phyloP scores from a whole-genome alignment of 495 filamentous ascomycete species.

The Penicillium roqueforti region DNA sequence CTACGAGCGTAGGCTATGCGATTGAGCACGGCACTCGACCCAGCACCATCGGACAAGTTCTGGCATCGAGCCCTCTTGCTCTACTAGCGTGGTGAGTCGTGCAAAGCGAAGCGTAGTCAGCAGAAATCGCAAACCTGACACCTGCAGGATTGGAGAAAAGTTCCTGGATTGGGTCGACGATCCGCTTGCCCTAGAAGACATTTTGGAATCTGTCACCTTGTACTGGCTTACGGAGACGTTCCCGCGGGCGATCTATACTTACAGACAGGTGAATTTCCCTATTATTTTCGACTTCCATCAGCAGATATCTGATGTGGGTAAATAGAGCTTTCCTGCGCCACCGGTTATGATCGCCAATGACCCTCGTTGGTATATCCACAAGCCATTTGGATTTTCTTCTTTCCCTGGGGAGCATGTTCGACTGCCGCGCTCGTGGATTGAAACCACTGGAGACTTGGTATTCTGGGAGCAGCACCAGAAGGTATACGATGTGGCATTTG shows the following conservation, averaged over 20 bases:
- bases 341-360: slow-evolving; percentile 17
- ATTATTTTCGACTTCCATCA: not conserved
- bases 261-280: slow-evolving; percentile 36
- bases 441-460: slow-evolving; percentile 45
- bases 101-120: not conserved
- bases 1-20: slow-evolving; percentile 49
- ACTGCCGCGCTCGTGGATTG: slow-evolving; percentile 48
- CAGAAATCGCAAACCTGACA: not conserved
- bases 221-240: slow-evolving; percentile 66
- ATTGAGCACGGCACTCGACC: slow-evolving; percentile 56
- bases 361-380: slow-evolving; percentile 40
- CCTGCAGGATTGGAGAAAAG: slow-evolving; percentile 60
- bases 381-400: slow-evolving; percentile 56
- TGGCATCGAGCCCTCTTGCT: slow-evolving; percentile 55
- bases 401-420: slow-evolving; percentile 54
- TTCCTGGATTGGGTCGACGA: slow-evolving; percentile 60
- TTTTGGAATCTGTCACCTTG: slow-evolving; percentile 54
- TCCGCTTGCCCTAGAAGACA: slow-evolving; percentile 46
- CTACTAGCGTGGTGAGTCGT: slow-evolving; percentile 58
- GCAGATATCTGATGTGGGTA: not conserved
- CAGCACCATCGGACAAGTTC: slow-evolving; percentile 56
- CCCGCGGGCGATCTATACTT: slow-evolving; percentile 54
- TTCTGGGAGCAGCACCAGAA: slow-evolving; percentile 44
- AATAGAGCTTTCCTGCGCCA: slow-evolving; percentile 22
- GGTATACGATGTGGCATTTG: slow-evolving; percentile 8